Conservation (phyloP, 768 basidiomycete genomes). For the Phaffia tasmanica region DNA sequence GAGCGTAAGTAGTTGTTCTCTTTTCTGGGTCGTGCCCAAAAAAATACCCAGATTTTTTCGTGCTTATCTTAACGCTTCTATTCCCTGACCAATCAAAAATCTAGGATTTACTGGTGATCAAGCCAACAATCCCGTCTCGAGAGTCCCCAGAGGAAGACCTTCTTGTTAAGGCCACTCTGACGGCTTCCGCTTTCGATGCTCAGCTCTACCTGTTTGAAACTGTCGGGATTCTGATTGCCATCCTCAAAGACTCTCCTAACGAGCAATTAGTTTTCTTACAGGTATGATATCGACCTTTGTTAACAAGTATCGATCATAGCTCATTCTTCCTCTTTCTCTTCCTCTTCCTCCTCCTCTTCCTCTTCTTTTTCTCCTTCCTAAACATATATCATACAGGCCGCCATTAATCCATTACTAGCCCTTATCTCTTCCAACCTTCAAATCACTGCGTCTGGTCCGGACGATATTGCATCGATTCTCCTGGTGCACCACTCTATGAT, state of each 20-base stretch:
- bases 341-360: neutral
- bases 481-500: constrained; percentile 85
- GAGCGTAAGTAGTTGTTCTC: constrained; percentile 33
- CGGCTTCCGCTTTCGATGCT: constrained; percentile 53
- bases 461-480: constrained; percentile 67
- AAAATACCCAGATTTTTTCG: constrained; percentile 28
- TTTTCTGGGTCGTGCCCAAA: neutral
- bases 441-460: constrained; percentile 47
- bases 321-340: neutral
- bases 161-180: constrained; percentile 63
- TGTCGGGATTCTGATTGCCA: constrained; percentile 67
- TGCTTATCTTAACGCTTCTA: neutral
- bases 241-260: constrained; percentile 52
- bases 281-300: constrained; percentile 18
- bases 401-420: constrained; percentile 70
- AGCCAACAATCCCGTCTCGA: constrained; percentile 61
- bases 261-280: constrained; percentile 52
- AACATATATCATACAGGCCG: constrained; percentile 47
- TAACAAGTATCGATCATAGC: neutral
- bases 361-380: constrained; percentile 1
- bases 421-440: constrained; percentile 49
- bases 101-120: constrained; percentile 65
- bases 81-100: constrained; percentile 34
- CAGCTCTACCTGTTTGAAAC: constrained; percentile 94
- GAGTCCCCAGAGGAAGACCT: constrained; percentile 57